Percentiles rank a stretch among this genome's conserved stretches.
These are phyloP conservation scores for Artemisia argyi DNA, from an alignment of 129 eudicot species.

Conservation along the genomic window DNA sequence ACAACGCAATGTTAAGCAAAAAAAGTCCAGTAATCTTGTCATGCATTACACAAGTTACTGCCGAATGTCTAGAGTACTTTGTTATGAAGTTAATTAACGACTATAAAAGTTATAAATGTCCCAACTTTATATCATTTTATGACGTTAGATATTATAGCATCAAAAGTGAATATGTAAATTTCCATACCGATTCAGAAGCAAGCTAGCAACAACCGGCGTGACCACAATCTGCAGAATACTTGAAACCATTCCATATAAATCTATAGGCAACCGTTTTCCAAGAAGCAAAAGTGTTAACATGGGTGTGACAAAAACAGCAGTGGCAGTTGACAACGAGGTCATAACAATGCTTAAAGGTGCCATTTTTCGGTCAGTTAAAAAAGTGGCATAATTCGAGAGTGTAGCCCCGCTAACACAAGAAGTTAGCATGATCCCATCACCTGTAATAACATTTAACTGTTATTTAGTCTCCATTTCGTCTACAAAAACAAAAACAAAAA, in stretches of 20 bases:
- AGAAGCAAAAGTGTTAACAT: constrained; percentile 69
- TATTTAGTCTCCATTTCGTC: background rate
- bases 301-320: constrained; percentile 78
- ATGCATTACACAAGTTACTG: background rate
- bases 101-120: background rate
- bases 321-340: constrained; percentile 83
- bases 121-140: background rate
- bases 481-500: background rate
- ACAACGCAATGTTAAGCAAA: background rate
- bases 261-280: constrained; percentile 75
- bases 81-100: too few relatives aligned
- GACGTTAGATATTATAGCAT: background rate
- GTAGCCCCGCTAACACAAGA: constrained; percentile 92
- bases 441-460: constrained; percentile 29
- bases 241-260: constrained; percentile 82
- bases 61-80: too few relatives aligned
- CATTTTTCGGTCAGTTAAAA: constrained; percentile 74
- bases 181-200: constrained; percentile 67
- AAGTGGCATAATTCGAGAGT: constrained; percentile 94
- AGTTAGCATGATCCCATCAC: constrained; percentile 83
- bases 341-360: constrained; percentile 91
- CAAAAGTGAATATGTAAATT: background rate
- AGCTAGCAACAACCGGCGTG: constrained; percentile 70
- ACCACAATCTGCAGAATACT: constrained; percentile 81
- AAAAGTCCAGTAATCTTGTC: background rate